Base-by-base conservation (phyloP, 208 protist genomes). In the Leishmania braziliensis region DNA sequence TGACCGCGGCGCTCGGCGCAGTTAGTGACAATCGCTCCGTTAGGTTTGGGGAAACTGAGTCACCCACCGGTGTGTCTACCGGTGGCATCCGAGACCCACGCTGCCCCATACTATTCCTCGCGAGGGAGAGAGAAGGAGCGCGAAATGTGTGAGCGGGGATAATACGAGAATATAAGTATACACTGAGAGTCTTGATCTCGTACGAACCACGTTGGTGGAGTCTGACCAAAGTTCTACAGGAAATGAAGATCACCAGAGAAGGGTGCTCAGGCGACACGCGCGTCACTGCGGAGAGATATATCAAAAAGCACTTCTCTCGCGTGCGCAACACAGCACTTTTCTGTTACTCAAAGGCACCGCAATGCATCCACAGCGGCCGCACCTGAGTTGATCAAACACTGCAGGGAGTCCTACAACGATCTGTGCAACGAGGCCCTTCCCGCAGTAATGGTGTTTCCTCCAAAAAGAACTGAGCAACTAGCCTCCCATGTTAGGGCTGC, bases 1-100 rank as follows among this genome's bases (percentile, higher is more conserved):
- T 87, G 53, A 97, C 95, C 16, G 95, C 95, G 3, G 93, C 93
- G 36, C 83, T 91, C 1, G 92, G 93, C 0, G 79, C 23, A 18
- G 77, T 82, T 0, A 91, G 87, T 73, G 92, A 87, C 68, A 94
- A 84, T 46, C 82, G 73, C 53, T 81, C 71, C 39, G 90, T 76
- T n/a, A 86, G 63, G 10, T 88, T 75, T 62, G 54, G 3, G 50
- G 39, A n/a, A 48, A 53, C 60, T 9, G 56, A 46, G 70, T 82
- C 75, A 12, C 53, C 73, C 29, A 65, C 56, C 50, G 78, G 16
- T 4, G 69, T 20, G 54, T 10, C 53, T 29, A n/a, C 62, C 58
- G 77, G 51, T 50, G 70, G 53, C 2, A 77, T 36, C 2, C 81
- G 77, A 33, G 82, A 86, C 26, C 66, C 74, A 5, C 68, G 70